Base-by-base conservation (phyloP, 169 alveolate genomes). In the Eimeria maxima region DNA sequence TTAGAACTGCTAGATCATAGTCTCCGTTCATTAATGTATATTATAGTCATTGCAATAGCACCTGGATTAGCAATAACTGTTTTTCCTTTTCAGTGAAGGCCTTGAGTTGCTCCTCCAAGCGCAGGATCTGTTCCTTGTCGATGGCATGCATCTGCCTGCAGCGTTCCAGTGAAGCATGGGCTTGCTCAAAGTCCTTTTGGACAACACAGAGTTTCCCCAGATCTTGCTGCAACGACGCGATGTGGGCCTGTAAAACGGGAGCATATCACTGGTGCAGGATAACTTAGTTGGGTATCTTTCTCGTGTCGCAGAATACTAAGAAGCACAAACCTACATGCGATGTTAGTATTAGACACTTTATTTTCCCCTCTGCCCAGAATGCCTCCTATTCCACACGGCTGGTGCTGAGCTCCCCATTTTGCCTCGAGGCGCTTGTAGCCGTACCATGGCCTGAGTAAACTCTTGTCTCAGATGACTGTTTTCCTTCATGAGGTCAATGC, bases 381-480 rank as follows among this genome's bases (percentile, higher is more conserved):
- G 20, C 38, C 4, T 1, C 13, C 22, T 69, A 10, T 6, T 18
- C 78, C 24, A 24, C 27, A 42, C 3, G 24, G 4, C 20, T 6
- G 57, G 86, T 10, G 42, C 4, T 74, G 33, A 18, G 18, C 42
- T 44, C 63, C 18, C 29, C 18, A 0, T 13, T 45, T 45, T 74
- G 57, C 86, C 38, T 20, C 8, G 4, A 18, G 57, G 42, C 63
- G 86, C 10, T 13, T 0, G 86, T 44, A 45, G 10, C 60, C 60
- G 55, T 60, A 84, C 93, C 93, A 84, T 84, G 16, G 93, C 93
- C 67, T 84, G 93, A 13, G 80, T 84, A 47, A 55, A 84, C 60
- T 84, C 93, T 44, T 84, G 93, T 38, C 93, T 53, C 57, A 84
- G 93, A 45, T 84, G 93, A 45, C 93, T 84, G 93, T 84, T 84